phyloP scores from a whole-genome alignment of 495 filamentous ascomycete genomes.

The Aspergillus homomorphus region DNA sequence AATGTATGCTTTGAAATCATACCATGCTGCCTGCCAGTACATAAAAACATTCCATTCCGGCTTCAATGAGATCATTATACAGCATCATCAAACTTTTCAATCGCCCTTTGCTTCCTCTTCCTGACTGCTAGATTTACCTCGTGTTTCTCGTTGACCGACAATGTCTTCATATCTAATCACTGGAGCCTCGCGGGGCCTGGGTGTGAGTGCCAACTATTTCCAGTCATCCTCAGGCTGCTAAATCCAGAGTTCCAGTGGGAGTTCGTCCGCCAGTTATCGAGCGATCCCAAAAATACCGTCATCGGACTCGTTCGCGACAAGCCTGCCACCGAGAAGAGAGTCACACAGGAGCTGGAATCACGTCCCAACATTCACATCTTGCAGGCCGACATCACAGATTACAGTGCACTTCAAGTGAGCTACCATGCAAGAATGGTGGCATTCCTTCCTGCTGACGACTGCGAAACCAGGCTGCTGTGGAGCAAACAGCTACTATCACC shows the following conservation, averaged over 20 bases:
- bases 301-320: constrained; percentile 46
- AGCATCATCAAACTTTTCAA: too few species aligned
- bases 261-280: constrained; percentile 36
- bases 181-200: not conserved
- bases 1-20: too few species aligned
- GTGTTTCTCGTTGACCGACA: too few species aligned
- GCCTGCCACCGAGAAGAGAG: constrained; percentile 23
- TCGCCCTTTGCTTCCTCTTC: too few species aligned
- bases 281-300: constrained; percentile 35
- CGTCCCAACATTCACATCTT: constrained; percentile 46
- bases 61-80: too few species aligned
- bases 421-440: not conserved
- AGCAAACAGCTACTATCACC: not conserved
- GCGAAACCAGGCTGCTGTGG: not conserved
- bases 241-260: constrained; percentile 28
- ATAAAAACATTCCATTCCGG: too few species aligned
- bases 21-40: too few species aligned
- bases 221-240: not conserved
- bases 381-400: constrained; percentile 40
- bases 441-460: not conserved
- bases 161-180: not conserved
- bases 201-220: not conserved
- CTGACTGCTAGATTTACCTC: too few species aligned
- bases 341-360: constrained; percentile 25
- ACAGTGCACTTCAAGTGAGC: not conserved